Evolutionary conservation across 164 flowering plant species (phyloP).

Genomic region (Malania oleifera): DNA sequence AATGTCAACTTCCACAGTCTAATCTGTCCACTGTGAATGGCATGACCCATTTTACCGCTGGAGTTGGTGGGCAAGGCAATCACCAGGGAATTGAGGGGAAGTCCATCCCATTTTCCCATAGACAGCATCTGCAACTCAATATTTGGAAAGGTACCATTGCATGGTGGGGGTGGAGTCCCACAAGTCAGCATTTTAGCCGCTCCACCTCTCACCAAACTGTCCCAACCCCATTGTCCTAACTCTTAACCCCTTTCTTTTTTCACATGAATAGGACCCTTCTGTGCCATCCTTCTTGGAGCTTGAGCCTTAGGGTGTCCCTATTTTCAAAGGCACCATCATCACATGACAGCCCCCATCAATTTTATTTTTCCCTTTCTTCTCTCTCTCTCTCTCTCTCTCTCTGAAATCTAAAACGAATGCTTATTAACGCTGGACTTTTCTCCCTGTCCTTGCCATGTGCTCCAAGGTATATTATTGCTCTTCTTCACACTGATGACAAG

Average conservation of each 20-base stretch:
- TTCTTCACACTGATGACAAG: too few species aligned
- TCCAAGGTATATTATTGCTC: too few species aligned
- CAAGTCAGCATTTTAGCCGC: neutral
- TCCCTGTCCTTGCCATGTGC: too few species aligned
- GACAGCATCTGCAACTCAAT: too few species aligned
- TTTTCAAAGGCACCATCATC: conserved; percentile 1
- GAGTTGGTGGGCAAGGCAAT: neutral
- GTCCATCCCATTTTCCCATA: too few species aligned
- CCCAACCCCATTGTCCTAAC: too few species aligned
- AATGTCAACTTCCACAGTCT: conserved; percentile 2
- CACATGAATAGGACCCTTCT: neutral
- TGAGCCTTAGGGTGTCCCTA: too few species aligned
- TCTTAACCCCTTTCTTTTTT: neutral
- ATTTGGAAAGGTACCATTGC: too few species aligned
- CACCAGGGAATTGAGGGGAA: neutral
- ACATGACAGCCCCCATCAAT: neutral
- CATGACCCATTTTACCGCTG: neutral
- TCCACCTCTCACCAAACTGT: neutral
- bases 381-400: neutral
- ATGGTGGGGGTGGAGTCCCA: neutral
- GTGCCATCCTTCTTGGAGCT: neutral
- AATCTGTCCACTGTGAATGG: conserved; percentile 1
- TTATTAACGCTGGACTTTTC: too few species aligned
- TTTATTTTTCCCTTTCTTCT: too few species aligned
- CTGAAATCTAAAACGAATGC: too few species aligned